These are phyloP conservation scores for Cyphellophora europaea DNA, from an alignment of 2,329 filamentous ascomycete species.

Conservation along the genomic window DNA sequence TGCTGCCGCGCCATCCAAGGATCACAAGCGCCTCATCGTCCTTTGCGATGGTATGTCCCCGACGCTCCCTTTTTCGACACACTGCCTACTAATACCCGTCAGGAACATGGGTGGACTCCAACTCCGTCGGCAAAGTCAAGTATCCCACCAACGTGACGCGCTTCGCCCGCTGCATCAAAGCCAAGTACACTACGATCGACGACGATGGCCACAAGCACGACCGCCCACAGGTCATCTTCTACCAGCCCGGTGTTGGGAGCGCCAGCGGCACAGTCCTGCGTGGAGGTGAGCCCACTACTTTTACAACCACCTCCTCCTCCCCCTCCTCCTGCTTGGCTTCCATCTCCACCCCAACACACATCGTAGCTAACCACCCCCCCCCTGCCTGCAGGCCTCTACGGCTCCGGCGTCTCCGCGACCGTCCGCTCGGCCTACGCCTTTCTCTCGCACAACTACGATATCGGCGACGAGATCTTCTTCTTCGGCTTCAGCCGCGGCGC, in stretches of 20 bases:
- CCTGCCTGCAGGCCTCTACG: conserved; percentile 8
- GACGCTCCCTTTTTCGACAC: background rate
- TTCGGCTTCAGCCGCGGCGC: conserved; percentile 41
- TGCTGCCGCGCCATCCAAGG: too few relatives aligned
- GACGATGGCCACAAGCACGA: conserved; percentile 12
- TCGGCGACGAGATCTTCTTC: conserved; percentile 41
- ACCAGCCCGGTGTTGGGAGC: conserved; percentile 29
- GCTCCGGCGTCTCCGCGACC: conserved; percentile 13
- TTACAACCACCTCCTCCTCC: background rate
- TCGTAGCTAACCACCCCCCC: too few relatives aligned
- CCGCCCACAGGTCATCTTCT: conserved; percentile 28
- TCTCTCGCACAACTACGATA: conserved; percentile 24
- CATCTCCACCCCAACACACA: conserved; percentile 11
- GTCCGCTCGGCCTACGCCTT: conserved; percentile 19
- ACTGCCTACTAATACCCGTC: background rate
- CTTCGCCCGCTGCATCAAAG: conserved; percentile 20
- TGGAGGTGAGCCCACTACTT: too few relatives aligned
- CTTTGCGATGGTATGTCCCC: conserved; percentile 25
- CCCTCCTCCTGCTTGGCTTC: background rate
- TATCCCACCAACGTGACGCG: conserved; percentile 24
- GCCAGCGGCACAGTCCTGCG: conserved; percentile 13
- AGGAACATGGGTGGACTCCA: conserved; percentile 23
- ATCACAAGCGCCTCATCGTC: conserved; percentile 23
- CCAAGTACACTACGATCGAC: conserved; percentile 18
- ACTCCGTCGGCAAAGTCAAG: conserved; percentile 16